phyloP scores from a whole-genome alignment of 768 basidiomycete species.

The Mrakia blollopis region DNA sequence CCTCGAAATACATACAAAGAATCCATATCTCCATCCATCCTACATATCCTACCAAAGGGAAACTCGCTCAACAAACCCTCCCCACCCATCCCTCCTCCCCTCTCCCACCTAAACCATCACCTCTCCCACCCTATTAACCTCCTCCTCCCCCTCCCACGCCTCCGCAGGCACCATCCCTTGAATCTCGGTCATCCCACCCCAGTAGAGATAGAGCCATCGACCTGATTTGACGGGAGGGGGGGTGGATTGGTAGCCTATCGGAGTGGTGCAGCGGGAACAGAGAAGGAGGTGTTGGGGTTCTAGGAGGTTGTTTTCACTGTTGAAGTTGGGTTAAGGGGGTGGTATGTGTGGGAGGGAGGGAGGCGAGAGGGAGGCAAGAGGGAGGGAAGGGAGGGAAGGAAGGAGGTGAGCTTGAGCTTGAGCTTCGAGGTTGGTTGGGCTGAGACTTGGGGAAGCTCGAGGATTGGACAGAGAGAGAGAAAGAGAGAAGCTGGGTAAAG shows the following conservation, averaged over 20 bases:
- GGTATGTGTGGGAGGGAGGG: no score
- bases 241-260: slow-evolving; percentile 29
- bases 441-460: no score
- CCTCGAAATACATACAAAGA: no score
- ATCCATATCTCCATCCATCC: no score
- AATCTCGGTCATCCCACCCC: slow-evolving; percentile 30
- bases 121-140: background rate
- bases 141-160: slow-evolving; percentile 33
- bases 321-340: no score
- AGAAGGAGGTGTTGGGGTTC: slow-evolving; percentile 42
- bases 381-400: background rate
- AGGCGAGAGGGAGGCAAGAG: background rate
- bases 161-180: slow-evolving; percentile 29
- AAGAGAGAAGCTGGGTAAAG: background rate
- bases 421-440: no score
- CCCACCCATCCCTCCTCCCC: background rate
- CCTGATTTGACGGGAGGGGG: slow-evolving; percentile 20
- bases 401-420: no score
- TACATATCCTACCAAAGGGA: no score
- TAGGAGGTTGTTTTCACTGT: slow-evolving; percentile 32
- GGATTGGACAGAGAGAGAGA: no score
- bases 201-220: slow-evolving; percentile 19
- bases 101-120: background rate
- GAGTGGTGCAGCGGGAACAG: slow-evolving; percentile 41
- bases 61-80: no score